Conservation (phyloP, 140 eudicot genomes). For the Ambrosia hybrid region DNA sequence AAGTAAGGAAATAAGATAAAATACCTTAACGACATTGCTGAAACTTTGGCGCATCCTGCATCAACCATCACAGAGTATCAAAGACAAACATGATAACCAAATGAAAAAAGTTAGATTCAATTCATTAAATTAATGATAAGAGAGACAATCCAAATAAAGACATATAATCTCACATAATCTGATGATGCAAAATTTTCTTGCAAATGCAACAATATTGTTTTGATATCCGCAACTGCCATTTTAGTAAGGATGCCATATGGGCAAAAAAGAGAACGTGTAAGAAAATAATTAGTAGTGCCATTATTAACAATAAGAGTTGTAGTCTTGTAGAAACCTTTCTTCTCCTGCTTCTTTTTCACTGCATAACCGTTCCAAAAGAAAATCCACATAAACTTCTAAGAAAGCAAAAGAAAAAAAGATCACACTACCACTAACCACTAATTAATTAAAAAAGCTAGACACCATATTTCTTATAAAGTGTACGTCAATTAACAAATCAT, state of each 20-base stretch:
- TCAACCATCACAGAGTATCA: constrained; percentile 98
- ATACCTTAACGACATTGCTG: constrained; percentile 50
- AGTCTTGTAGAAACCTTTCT: constrained; percentile 14
- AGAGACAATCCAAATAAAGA: not conserved
- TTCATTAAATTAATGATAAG: not conserved
- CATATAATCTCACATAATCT: constrained; percentile 90
- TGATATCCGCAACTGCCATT: constrained; percentile 63
- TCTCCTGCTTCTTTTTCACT: not conserved
- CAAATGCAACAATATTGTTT: constrained; percentile 94
- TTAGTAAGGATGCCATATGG: not conserved
- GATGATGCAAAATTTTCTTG: constrained; percentile 92
- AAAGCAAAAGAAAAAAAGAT: constrained; percentile 68
- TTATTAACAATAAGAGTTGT: not conserved
- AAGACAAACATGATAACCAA: constrained; percentile 15
- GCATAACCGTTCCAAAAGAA: constrained; percentile 19
- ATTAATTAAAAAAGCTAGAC: constrained; percentile 34
- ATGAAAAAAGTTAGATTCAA: not conserved
- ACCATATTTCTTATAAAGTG: constrained; percentile 42
- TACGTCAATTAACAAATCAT: constrained; percentile 38
- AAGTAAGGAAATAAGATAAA: too few relatives aligned
- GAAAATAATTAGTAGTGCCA: constrained; percentile 4
- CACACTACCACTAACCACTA: constrained; percentile 42
- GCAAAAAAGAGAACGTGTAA: not conserved
- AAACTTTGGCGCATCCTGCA: constrained; percentile 72
- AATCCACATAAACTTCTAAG: constrained; percentile 30